Conservation (phyloP, 129 eudicot species). For the Arctium minus region DNA sequence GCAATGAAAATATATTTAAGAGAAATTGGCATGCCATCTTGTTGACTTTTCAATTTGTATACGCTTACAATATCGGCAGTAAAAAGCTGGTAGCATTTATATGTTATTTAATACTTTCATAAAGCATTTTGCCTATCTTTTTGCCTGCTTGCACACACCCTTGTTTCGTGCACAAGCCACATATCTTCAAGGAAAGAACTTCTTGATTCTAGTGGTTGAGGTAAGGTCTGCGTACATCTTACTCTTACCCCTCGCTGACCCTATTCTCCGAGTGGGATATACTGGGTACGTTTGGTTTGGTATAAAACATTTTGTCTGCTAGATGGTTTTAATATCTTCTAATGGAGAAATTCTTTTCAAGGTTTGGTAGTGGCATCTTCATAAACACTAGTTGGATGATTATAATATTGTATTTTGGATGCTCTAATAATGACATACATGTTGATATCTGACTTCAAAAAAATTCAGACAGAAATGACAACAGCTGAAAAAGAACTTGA, state of each 20-base stretch:
- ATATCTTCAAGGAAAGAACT: not conserved
- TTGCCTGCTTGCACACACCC: no score
- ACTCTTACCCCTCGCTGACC: not conserved
- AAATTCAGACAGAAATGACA: constrained; percentile 88
- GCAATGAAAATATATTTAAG: not conserved
- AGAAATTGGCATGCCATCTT: not conserved
- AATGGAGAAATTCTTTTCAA: not conserved
- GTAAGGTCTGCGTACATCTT: not conserved
- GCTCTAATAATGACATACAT: not conserved
- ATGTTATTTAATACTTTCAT: not conserved
- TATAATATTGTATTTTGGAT: not conserved
- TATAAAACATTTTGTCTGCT: constrained; percentile 4
- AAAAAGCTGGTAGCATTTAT: not conserved
- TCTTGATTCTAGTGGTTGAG: not conserved
- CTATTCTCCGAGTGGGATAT: not conserved
- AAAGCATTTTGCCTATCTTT: not conserved
- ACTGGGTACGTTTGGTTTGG: not conserved
- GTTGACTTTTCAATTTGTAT: not conserved
- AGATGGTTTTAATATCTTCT: not conserved
- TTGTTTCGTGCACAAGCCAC: not conserved
- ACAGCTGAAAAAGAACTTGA: constrained; percentile 99
- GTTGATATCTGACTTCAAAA: constrained; percentile 1
- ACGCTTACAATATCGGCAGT: not conserved
- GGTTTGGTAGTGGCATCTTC: not conserved
- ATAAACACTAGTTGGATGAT: not conserved